phyloP scores from a whole-genome alignment of 352 stramenopile species.

The Pythium rishiriense region DNA sequence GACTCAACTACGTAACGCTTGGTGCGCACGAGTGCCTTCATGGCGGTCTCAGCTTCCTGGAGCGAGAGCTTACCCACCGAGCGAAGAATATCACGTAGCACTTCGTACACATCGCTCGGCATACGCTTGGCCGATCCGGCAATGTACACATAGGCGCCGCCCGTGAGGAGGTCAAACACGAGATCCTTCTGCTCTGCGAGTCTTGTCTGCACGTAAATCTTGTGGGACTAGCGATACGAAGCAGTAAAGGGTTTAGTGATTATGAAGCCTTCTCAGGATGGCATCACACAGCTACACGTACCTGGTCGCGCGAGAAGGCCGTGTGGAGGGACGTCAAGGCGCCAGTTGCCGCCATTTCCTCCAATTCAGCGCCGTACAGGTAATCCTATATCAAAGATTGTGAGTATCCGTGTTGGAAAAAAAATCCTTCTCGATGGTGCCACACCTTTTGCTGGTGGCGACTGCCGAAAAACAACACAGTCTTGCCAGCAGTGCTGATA shows the following conservation, averaged over 20 bases:
- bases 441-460: slow-evolving; percentile 75
- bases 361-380: slow-evolving; percentile 83
- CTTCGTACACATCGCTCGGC: slow-evolving; percentile 90
- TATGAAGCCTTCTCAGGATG: neutral
- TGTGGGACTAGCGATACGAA: slow-evolving; percentile 45
- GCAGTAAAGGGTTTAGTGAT: neutral
- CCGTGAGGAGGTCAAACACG: slow-evolving; percentile 70
- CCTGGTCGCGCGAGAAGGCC: slow-evolving; percentile 90
- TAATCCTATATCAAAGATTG: slow-evolving; percentile 64
- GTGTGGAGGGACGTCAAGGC: slow-evolving; percentile 76
- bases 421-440: neutral
- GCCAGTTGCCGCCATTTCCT: slow-evolving; percentile 40
- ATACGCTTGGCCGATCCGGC: slow-evolving; percentile 91
- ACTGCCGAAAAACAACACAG: slow-evolving; percentile 88
- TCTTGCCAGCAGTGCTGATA: slow-evolving; percentile 26
- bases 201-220: slow-evolving; percentile 92
- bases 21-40: slow-evolving; percentile 72
- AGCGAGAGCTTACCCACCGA: slow-evolving; percentile 71
- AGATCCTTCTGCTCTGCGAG: slow-evolving; percentile 80
- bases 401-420: neutral
- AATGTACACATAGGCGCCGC: slow-evolving; percentile 79
- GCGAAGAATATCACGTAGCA: slow-evolving; percentile 83
- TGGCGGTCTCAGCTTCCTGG: slow-evolving; percentile 61
- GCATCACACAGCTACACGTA: slow-evolving; percentile 15
- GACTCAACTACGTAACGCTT: slow-evolving; percentile 88